phyloP scores from a whole-genome alignment of 78 protist species.

The Isochrysis galbana region DNA sequence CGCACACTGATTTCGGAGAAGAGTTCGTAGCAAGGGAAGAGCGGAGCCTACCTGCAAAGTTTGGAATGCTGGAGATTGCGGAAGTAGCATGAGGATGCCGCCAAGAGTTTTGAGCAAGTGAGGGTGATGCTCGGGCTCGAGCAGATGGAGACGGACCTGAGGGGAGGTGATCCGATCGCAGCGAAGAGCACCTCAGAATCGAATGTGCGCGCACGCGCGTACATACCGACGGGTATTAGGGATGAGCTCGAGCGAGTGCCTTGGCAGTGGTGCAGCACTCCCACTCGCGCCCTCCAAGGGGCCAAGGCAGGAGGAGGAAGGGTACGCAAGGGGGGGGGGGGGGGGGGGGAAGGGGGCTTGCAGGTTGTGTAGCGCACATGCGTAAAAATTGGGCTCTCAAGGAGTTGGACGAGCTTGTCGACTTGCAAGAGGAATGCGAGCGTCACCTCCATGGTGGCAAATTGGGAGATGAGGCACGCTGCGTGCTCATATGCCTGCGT shows the following conservation, averaged over 20 bases:
- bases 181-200: too few species aligned
- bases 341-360: too few species aligned
- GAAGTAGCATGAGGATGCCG: conserved; percentile 96
- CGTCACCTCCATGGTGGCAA: conserved; percentile 75
- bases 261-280: too few species aligned
- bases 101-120: conserved; percentile 78
- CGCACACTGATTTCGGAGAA: not conserved
- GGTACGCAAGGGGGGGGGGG: too few species aligned
- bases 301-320: too few species aligned
- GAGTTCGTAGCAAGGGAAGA: not conserved
- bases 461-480: conserved; percentile 24
- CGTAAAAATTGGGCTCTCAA: not conserved
- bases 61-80: conserved; percentile 85
- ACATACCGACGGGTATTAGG: too few species aligned
- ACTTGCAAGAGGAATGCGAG: conserved; percentile 82
- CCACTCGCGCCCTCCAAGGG: too few species aligned
- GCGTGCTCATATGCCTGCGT: conserved; percentile 72
- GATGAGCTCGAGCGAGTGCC: too few species aligned
- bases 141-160: conserved; percentile 70
- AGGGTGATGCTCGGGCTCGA: conserved; percentile 74
- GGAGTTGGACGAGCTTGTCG: not conserved
- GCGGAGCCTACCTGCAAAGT: not conserved
- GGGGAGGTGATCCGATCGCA: not conserved
- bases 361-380: too few species aligned
- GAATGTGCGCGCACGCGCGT: too few species aligned